Conservation (phyloP, 1,284 basidiomycete genomes). For the Erythrobasidium hasegawianum region DNA sequence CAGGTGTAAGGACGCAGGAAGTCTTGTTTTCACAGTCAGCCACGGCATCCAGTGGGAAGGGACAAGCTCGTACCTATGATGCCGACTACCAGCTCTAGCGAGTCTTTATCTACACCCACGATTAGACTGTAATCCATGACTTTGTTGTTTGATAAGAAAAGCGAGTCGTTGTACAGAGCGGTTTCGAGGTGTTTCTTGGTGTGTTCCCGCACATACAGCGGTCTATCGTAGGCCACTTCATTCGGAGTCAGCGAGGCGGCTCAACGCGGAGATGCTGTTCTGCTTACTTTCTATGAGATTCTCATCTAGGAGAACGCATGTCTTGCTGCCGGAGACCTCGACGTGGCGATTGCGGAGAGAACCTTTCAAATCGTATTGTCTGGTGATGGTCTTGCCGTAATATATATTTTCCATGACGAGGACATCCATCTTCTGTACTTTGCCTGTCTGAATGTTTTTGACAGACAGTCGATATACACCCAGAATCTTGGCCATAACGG, state of each 20-base stretch:
- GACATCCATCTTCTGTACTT: constrained; percentile 86
- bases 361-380: constrained; percentile 91
- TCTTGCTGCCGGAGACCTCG: constrained; percentile 74
- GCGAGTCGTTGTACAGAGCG: constrained; percentile 79
- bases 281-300: constrained; percentile 50
- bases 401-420: constrained; percentile 97
- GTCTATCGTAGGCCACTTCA: constrained; percentile 53
- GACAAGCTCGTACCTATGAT: constrained; percentile 72
- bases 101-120: constrained; percentile 80
- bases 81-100: constrained; percentile 66
- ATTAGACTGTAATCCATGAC: constrained; percentile 99
- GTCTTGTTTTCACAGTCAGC: constrained; percentile 55
- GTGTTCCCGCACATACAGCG: constrained; percentile 92
- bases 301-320: constrained; percentile 89
- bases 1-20: constrained; percentile 91
- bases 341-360: constrained; percentile 81
- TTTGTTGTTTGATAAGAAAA: constrained; percentile 88
- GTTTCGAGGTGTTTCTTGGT: constrained; percentile 87
- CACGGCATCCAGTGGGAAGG: constrained; percentile 33
- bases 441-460: constrained; percentile 71
- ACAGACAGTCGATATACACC: constrained; percentile 96
- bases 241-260: constrained; percentile 51
- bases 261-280: constrained; percentile 56
- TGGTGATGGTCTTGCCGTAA: constrained; percentile 81
- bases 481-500: constrained; percentile 92